A percentile compares a stretch with the other conserved stretches of the same genome.
phyloP scores from a whole-genome alignment of 371 early-diverging fungal species.

The Rhizopus delemar region DNA sequence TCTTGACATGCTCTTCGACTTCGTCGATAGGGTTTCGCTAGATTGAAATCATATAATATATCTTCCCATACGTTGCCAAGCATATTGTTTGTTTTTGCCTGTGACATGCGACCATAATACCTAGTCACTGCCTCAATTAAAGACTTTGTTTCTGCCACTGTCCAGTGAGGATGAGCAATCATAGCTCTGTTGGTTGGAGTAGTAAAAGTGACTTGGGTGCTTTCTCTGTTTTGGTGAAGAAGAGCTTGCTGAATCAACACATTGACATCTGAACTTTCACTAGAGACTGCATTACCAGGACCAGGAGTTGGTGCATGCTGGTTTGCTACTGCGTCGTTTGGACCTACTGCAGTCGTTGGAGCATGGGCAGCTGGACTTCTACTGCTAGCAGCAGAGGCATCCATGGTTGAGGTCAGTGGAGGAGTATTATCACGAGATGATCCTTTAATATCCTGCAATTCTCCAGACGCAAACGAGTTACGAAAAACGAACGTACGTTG shows the following conservation, averaged over 20 bases:
- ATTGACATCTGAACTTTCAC: too few species aligned
- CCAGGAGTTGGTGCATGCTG: background rate
- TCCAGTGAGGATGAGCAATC: background rate
- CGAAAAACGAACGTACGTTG: constrained; percentile 5
- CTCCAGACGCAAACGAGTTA: background rate
- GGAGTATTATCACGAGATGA: too few species aligned
- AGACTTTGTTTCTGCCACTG: background rate
- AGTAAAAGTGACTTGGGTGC: background rate
- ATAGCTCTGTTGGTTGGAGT: background rate
- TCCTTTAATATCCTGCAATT: background rate
- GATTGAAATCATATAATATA: background rate
- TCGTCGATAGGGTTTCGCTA: background rate
- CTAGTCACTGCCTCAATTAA: background rate
- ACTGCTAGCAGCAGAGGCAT: too few species aligned
- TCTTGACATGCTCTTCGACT: constrained; percentile 1
- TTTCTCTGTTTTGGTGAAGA: background rate
- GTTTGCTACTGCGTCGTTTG: background rate
- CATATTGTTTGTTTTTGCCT: background rate
- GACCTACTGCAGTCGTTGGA: background rate
- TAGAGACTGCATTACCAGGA: too few species aligned
- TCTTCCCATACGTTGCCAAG: background rate
- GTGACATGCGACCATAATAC: background rate
- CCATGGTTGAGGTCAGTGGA: too few species aligned
- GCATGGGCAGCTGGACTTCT: background rate
- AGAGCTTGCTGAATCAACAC: too few species aligned